Evolutionary conservation across 2,329 filamentous ascomycete species (phyloP), one percentile per base, ranked within the genome.

Genomic region (Trichoderma semiorbis): DNA sequence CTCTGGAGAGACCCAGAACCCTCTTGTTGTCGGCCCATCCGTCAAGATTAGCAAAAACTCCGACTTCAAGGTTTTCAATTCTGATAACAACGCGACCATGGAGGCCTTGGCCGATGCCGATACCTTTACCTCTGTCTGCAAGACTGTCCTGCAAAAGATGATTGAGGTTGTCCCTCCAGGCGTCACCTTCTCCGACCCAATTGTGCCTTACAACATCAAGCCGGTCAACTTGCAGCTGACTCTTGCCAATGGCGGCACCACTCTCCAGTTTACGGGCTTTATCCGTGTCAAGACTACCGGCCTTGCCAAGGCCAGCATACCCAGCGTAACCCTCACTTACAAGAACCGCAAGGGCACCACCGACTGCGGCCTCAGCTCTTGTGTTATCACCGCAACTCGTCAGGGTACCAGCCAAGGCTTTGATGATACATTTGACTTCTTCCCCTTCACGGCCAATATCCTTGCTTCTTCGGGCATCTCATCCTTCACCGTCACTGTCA

Each of bases 351-450:
- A 78, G 57, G 88, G 88, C 7, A 82, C 82, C 2, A 79, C 79
- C 26, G 78, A 79, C n/a, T 87, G 86, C 71, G 83, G 85, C 30
- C 74, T 75, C 10, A 65, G 73, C 26, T 78, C 78, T 26, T 87
- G 86, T 73, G 80, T 81, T n/a, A 85, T 86, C 66, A 82, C 80
- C 2, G 81, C 82, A 79, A 5, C 73, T 83, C n/a, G 1, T 43
- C 82, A 83, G 57, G 88, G 87, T 3, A 81, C 83, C 28, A 84
- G 84, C 5, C 80, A 81, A 55, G 89, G 89, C 2, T 88, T 91
- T 68, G 89, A 91, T 76, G 88, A 91, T 72, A 86, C 80, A 10
- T 91, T 91, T 77, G 81, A 83, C 68, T 88, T 88, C 79, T 86
- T 83, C 74, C 85, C 83, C n/a, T 79, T 86, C 47, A 75, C 79